Conservation (phyloP, 306 rosid genomes). For the Macrotyloma uniflorum region DNA sequence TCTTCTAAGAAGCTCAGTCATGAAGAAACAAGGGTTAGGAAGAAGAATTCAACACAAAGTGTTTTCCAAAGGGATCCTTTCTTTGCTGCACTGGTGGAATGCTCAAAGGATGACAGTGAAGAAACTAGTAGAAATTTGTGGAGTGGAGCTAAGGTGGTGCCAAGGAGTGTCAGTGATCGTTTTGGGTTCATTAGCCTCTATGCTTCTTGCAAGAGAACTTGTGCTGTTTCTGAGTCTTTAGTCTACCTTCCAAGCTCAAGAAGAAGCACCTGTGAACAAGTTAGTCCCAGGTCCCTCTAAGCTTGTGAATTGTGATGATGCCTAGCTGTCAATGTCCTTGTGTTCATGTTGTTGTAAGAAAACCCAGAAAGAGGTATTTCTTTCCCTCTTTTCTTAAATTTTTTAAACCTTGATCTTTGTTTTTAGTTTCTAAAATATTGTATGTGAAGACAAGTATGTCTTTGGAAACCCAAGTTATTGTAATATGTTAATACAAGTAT, state of each 20-base stretch:
- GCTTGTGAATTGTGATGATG: background rate
- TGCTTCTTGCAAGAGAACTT: constrained; percentile 75
- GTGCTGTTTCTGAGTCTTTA: constrained; percentile 75
- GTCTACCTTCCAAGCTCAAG: constrained; percentile 65
- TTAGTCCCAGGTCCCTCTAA: constrained; percentile 45
- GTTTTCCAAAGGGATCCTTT: constrained; percentile 72
- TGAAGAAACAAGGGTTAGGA: constrained; percentile 39
- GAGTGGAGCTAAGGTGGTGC: constrained; percentile 62
- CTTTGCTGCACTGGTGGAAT: constrained; percentile 79
- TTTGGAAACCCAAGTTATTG: constrained; percentile 44
- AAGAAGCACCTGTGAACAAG: constrained; percentile 51
- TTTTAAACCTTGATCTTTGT: constrained; percentile 6
- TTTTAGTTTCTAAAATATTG: constrained; percentile 30
- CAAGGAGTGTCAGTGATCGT: constrained; percentile 79
- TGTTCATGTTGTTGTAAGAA: constrained; percentile 28
- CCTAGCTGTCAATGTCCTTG: constrained; percentile 19
- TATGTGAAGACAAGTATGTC: constrained; percentile 45
- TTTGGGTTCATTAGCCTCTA: constrained; percentile 64
- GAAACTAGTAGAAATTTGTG: constrained; percentile 37
- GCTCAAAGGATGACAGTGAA: constrained; percentile 64
- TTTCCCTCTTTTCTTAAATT: background rate
- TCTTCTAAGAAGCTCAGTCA: constrained; percentile 44
- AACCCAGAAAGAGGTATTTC: constrained; percentile 35
- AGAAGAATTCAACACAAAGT: constrained; percentile 37
- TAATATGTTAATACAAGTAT: constrained; percentile 43